Evolutionary conservation across 495 filamentous ascomycete species (phyloP).

Genomic region (Terfezia claveryi): DNA sequence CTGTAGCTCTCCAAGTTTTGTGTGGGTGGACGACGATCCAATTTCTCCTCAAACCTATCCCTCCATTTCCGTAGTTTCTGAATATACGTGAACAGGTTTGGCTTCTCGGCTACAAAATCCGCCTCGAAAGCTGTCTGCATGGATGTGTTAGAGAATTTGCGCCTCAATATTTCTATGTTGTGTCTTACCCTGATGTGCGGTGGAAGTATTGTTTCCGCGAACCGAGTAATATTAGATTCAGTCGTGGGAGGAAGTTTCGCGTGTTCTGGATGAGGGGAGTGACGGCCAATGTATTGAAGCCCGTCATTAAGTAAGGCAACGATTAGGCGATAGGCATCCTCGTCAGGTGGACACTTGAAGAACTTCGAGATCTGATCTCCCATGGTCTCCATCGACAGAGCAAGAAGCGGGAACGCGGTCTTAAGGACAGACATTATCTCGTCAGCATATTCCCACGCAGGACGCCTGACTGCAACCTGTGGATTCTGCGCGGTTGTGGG

Average conservation of each 20-base stretch:
- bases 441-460: constrained; percentile 84
- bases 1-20: constrained; percentile 60
- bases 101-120: constrained; percentile 82
- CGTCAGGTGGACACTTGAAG: constrained; percentile 95
- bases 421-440: constrained; percentile 87
- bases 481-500: constrained; percentile 15
- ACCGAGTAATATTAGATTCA: constrained; percentile 86
- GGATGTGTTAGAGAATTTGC: too few species aligned
- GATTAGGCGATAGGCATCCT: constrained; percentile 95
- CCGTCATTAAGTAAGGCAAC: constrained; percentile 91
- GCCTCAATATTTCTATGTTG: too few species aligned
- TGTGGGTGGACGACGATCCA: constrained; percentile 56
- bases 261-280: constrained; percentile 64
- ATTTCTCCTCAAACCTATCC: constrained; percentile 91
- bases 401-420: constrained; percentile 85
- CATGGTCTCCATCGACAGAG: constrained; percentile 98
- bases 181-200: constrained; percentile 45
- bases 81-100: constrained; percentile 93
- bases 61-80: constrained; percentile 91
- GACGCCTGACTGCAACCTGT: constrained; percentile 33
- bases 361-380: constrained; percentile 95
- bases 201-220: constrained; percentile 88
- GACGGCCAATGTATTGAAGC: constrained; percentile 64
- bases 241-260: constrained; percentile 76
- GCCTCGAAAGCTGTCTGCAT: constrained; percentile 58